Base-by-base conservation (phyloP, 2,329 filamentous ascomycete genomes). In the Ophiostoma australiae region DNA sequence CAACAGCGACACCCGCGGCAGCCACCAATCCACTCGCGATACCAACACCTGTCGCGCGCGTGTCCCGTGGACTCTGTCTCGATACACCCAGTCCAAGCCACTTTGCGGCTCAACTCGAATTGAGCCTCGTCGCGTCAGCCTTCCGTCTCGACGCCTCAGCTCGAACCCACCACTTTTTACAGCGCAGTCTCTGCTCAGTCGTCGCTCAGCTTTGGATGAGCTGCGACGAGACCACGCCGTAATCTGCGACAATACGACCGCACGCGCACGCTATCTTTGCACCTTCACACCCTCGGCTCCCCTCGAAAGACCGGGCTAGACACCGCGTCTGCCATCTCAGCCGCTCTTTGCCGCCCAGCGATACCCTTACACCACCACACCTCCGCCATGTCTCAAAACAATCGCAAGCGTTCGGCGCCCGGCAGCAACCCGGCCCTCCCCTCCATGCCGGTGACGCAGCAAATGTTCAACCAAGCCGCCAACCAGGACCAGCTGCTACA, bases 331-430 rank as follows among this genome's bases (percentile, higher is more conserved):
- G 27, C 58, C 58, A 15, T 63, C 27, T 11, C 23, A 10, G 23
- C 27, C 27, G 27, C 55, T n/a, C 13, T 61, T 61, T n/a, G 4
- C 55, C 27, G 11, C 27, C 6, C 58, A 33, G 5, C 23, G 52
- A 58, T 58, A 58, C n/a, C 23, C 52, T 15, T 13, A 17, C 15
- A 33, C n/a, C 27, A 31, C 27, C 27, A 31, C 27, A 1, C 31
- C 39, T 20, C 33, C 71, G 71, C 75, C 71, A 85, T 86, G 84
- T 83, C 85, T 41, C 80, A 82, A 66, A 86, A 86, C 74, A 79
- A 85, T 27, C 81, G 91, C 80, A 95, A 95, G 83, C 86, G 92
- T 79, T 84, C 90, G 75, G 91, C 91, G 67, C 90, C 91, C 71
- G 91, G 90, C 78, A 82, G 89, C 73, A 85, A 87, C 52, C 90